These are phyloP conservation scores for Carex parvula DNA, from an alignment of 176 grass and related monocot genomes.

Conservation along the genomic window DNA sequence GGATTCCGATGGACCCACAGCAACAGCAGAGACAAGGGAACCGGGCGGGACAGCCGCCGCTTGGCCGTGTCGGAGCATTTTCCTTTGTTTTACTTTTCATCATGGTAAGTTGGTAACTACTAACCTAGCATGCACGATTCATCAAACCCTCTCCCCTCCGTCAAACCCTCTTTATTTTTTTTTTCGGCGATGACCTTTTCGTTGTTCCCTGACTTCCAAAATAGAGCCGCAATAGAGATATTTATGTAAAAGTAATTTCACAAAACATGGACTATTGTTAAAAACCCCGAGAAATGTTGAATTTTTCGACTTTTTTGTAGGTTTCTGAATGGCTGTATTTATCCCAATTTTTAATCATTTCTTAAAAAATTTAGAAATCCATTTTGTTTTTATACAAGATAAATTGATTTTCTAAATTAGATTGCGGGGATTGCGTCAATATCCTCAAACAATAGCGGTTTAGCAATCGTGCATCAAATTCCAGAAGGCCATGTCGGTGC, in stretches of 20 bases:
- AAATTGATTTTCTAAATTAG: background rate
- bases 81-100: background rate
- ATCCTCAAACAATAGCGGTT: constrained; percentile 23
- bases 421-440: constrained; percentile 24
- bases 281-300: background rate
- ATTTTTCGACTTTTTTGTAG: background rate
- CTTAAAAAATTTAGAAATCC: background rate
- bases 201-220: background rate
- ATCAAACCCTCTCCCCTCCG: background rate
- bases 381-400: background rate
- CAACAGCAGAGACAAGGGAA: background rate
- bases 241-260: background rate
- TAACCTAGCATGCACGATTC: background rate
- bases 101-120: background rate
- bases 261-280: background rate
- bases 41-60: background rate
- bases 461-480: constrained; percentile 74
- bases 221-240: background rate
- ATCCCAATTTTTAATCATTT: background rate
- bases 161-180: background rate
- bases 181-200: background rate
- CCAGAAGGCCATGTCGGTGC: constrained; percentile 96
- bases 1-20: background rate
- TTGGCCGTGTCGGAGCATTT: background rate
- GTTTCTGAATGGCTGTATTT: too few species aligned